Evolutionary conservation across 768 basidiomycete species (phyloP), one percentile per base, ranked within the genome.

Genomic region (Mycena vulgaris): DNA sequence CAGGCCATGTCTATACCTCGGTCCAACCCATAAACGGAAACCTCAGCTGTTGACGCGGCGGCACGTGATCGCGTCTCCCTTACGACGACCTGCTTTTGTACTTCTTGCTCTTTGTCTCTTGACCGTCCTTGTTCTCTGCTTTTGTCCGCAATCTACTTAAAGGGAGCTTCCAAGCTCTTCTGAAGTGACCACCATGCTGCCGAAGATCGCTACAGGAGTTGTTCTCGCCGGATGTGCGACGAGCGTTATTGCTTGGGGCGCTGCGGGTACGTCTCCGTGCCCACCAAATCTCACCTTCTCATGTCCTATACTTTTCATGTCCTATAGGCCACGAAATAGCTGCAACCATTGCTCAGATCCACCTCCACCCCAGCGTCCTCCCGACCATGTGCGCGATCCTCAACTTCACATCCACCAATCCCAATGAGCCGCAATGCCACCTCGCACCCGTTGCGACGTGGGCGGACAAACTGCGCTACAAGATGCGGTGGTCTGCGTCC

Each of bases 271-370:
- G 70, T 40, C 3, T 69, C 8, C 6, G 14, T 23, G 13, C 27
- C 45, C 37, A 48, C 31, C 23, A 39, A 10, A 25, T 4, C 6
- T 57, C 23, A 8, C n/a, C 51, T 30, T 9, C 7, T 31, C n/a
- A n/a, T n/a, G n/a, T n/a, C n/a, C n/a, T n/a, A n/a, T n/a, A n/a
- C n/a, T n/a, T n/a, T n/a, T n/a, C n/a, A n/a, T n/a, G n/a, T n/a
- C n/a, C 25, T 27, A 42, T 71, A 90, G 95, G 97, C 8, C 97
- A 98, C 75, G 94, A 98, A 83, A 92, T 98, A 30, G 89, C 95
- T 9, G 97, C 96, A 1, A 97, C 96, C 5, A 93, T 99, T 65
- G 97, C 97, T 0, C 93, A 98, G 78, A 95, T 97, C 66, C 90
- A 98, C 78, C 88, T 98, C 7, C 89, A 95, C 78, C 94, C 94